These are phyloP conservation scores for Dimocarpus longan DNA, from an alignment of 345 rosid genomes.

Conservation along the genomic window DNA sequence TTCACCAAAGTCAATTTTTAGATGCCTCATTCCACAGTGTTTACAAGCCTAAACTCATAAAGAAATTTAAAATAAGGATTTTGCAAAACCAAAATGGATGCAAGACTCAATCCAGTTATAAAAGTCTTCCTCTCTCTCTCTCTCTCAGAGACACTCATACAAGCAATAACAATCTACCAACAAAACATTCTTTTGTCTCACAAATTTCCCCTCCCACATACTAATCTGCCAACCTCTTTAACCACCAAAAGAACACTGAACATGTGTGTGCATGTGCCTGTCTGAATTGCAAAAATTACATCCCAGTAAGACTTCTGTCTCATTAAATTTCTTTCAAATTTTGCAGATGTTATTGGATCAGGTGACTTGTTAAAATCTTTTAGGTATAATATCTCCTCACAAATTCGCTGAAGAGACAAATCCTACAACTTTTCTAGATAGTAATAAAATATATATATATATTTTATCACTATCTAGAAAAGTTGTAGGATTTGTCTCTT, in stretches of 20 bases:
- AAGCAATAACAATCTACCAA: neutral
- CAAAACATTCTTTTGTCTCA: too few relatives aligned
- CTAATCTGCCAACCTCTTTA: neutral
- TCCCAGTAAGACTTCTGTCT: neutral
- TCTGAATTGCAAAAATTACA: neutral
- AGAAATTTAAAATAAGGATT: too few relatives aligned
- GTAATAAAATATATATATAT: too few relatives aligned
- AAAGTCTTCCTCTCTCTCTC: neutral
- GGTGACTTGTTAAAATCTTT: neutral
- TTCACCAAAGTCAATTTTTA: too few relatives aligned
- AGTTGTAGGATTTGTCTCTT: too few relatives aligned
- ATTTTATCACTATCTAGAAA: too few relatives aligned
- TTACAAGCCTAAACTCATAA: too few relatives aligned
- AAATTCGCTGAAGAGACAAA: slow-evolving; percentile 1
- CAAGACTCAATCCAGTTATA: neutral
- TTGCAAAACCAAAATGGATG: too few relatives aligned
- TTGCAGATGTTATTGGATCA: neutral
- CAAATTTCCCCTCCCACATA: neutral
- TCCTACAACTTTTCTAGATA: neutral
- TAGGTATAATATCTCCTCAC: neutral
- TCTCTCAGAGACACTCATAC: neutral
- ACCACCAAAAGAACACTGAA: neutral
- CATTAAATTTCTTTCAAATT: neutral
- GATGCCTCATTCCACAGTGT: too few relatives aligned
- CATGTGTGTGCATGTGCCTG: neutral